phyloP scores from a whole-genome alignment of 768 basidiomycete genomes.

The Suillus subluteus region DNA sequence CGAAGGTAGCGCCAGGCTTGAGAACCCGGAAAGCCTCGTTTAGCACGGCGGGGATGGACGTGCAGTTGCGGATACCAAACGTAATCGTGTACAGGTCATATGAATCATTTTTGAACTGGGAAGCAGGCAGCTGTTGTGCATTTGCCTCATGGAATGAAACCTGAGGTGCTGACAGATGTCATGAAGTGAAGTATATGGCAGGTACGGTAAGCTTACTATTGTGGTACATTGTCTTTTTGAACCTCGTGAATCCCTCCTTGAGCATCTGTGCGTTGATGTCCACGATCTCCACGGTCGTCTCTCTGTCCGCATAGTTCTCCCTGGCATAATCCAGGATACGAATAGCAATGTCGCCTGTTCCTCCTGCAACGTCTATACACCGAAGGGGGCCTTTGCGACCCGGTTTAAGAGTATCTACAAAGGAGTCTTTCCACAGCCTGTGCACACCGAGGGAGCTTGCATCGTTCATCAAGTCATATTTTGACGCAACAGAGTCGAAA shows the following conservation, averaged over 20 bases:
- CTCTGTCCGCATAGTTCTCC: constrained; percentile 87
- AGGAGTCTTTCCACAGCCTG: constrained; percentile 94
- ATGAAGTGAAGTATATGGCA: constrained; percentile 11
- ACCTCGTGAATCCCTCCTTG: constrained; percentile 84
- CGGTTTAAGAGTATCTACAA: constrained; percentile 75
- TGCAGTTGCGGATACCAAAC: constrained; percentile 97
- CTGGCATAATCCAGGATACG: constrained; percentile 90
- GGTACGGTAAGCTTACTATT: constrained; percentile 64
- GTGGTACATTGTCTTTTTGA: constrained; percentile 98
- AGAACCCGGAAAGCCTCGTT: constrained; percentile 91
- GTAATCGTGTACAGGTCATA: constrained; percentile 98
- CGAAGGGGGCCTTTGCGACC: constrained; percentile 73
- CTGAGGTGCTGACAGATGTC: constrained; percentile 70
- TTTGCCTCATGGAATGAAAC: constrained; percentile 93
- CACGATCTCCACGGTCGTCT: constrained; percentile 85
- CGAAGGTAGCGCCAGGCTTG: constrained; percentile 94
- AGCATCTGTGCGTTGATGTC: constrained; percentile 98
- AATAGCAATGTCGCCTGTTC: constrained; percentile 96
- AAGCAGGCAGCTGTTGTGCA: constrained; percentile 74
- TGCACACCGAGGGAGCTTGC: constrained; percentile 97
- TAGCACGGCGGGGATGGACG: constrained; percentile 86
- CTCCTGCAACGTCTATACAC: constrained; percentile 96
- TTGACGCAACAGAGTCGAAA: constrained; percentile 93
- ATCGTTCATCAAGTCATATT: constrained; percentile 99
- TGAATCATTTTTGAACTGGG: constrained; percentile 75